A percentile compares a stretch with the other conserved stretches of the same genome.
Conservation (phyloP, 2,329 filamentous ascomycete species). For the Trichoderma arundinaceum region DNA sequence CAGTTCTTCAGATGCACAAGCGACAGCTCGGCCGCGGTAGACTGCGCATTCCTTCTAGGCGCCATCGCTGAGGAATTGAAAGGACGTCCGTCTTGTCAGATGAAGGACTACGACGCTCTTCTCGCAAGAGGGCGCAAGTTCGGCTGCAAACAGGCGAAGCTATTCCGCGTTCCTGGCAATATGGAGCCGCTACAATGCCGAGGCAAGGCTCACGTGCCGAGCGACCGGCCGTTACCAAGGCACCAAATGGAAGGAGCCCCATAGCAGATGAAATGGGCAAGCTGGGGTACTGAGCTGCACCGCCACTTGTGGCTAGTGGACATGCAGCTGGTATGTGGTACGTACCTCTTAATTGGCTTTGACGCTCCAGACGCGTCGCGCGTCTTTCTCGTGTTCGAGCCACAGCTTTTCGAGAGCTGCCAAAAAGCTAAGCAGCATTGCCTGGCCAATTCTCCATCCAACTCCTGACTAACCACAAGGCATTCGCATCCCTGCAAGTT, state of each 20-base stretch:
- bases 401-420: slow-evolving; percentile 22
- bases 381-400: slow-evolving; percentile 44
- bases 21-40: slow-evolving; percentile 80
- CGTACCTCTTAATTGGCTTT: slow-evolving; percentile 30
- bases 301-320: slow-evolving; percentile 29
- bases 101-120: not conserved
- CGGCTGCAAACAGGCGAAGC: slow-evolving; percentile 24
- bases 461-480: slow-evolving; percentile 22
- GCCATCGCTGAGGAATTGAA: slow-evolving; percentile 47
- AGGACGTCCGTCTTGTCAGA: slow-evolving; percentile 10
- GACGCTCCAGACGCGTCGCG: slow-evolving; percentile 38
- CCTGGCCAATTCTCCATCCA: not conserved
- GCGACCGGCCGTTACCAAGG: slow-evolving; percentile 1
- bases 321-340: not conserved
- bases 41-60: slow-evolving; percentile 60
- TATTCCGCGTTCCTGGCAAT: slow-evolving; percentile 26
- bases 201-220: slow-evolving; percentile 47
- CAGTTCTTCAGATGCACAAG: slow-evolving; percentile 91
- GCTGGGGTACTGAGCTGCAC: not conserved
- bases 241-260: too few species aligned
- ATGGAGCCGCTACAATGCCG: slow-evolving; percentile 38
- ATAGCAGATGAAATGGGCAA: too few species aligned
- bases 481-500: slow-evolving; percentile 36
- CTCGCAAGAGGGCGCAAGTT: slow-evolving; percentile 7
- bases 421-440: slow-evolving; percentile 1